Evolutionary conservation across 108 stramenopile species (phyloP).

Genomic region (Conticribra weissflogii): DNA sequence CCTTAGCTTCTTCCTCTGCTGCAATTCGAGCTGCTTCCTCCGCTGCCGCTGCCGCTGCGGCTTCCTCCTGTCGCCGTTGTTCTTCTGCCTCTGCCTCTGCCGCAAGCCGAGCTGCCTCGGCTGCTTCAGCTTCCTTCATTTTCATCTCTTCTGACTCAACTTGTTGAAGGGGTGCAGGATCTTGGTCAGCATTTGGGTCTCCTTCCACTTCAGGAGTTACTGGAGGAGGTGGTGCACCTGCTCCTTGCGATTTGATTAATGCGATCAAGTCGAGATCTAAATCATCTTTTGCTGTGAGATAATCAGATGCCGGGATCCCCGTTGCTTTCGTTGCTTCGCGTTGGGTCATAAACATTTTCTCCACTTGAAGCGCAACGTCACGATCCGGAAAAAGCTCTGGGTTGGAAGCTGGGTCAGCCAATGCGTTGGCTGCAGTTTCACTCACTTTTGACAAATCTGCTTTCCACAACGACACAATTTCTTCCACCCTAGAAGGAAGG

Average conservation of each 20-base stretch:
- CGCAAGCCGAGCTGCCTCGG: constrained; percentile 26
- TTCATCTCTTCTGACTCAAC: constrained; percentile 12
- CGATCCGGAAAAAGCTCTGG: constrained; percentile 92
- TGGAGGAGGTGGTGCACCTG: constrained; percentile 40
- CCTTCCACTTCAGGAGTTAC: constrained; percentile 33
- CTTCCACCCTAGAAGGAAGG: constrained; percentile 90
- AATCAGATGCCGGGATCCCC: constrained; percentile 78
- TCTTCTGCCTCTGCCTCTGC: constrained; percentile 23
- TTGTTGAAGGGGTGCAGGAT: constrained; percentile 4
- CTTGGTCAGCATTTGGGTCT: constrained; percentile 27
- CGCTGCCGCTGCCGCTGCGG: constrained; percentile 37
- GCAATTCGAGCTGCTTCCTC: constrained; percentile 39
- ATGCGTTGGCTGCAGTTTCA: constrained; percentile 89
- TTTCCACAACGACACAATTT: constrained; percentile 94
- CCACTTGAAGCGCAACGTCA: constrained; percentile 91
- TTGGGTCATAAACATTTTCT: constrained; percentile 88
- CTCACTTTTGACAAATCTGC: constrained; percentile 82
- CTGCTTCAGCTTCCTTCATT: constrained; percentile 26
- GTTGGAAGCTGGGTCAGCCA: constrained; percentile 85
- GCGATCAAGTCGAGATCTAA: constrained; percentile 89
- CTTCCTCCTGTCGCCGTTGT: constrained; percentile 21
- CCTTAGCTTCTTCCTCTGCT: constrained; percentile 44
- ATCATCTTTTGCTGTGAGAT: constrained; percentile 89
- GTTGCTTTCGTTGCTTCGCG: constrained; percentile 64
- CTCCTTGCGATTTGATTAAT: constrained; percentile 77